Evolutionary conservation across 306 rosid genomes (phyloP), one percentile per base, ranked within the genome.

Genomic region (Quercus aquifolioides): DNA sequence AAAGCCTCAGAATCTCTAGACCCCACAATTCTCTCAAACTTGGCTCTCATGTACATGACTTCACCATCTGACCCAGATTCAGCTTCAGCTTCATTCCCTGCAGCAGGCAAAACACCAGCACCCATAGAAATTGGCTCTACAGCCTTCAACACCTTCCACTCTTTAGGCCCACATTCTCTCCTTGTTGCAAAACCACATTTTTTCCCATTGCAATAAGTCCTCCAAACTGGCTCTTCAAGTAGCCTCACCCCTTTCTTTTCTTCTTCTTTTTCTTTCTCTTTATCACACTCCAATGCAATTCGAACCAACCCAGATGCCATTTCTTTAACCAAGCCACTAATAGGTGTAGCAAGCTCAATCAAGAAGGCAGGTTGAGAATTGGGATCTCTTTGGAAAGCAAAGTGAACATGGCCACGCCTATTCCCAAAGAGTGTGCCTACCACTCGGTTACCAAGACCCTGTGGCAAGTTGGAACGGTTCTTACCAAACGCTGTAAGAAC

Each of bases 1-100:
- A 96, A 96, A 76, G 98, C 99, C 70, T 96, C 99, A 72, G 99
- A 96, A 74, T 96, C 99, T 85, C 96, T 90, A 5, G 99, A 96
- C 75, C 99, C 99, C 52, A 96, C 97, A 78, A 96, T 88, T 78
- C 99, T 90, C 92, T 96, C 99, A 83, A 96, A 96, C 89, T 93
- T 91, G 14, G 98, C 99, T 57, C 99, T 91, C 99, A 93, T 93
- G 69, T 96, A 96, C 99, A 96, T 96, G 17, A 96, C 73, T 54
- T 88, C 96, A 21, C 90, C 90, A 62, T 76, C 93, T 74, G 89
- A 83, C 67, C 87, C 85, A 23, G 78, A 87, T 78, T 86, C 89
- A 51, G 28, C 83, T 55, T 86, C 89, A 43, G 28, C 83, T 55
- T 75, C 77, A 68, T 26, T 57, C 60, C 76, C 87, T 49, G 54